Evolutionary conservation across 2,329 filamentous ascomycete species (phyloP).

Genomic region (Fusarium pseudograminearum): DNA sequence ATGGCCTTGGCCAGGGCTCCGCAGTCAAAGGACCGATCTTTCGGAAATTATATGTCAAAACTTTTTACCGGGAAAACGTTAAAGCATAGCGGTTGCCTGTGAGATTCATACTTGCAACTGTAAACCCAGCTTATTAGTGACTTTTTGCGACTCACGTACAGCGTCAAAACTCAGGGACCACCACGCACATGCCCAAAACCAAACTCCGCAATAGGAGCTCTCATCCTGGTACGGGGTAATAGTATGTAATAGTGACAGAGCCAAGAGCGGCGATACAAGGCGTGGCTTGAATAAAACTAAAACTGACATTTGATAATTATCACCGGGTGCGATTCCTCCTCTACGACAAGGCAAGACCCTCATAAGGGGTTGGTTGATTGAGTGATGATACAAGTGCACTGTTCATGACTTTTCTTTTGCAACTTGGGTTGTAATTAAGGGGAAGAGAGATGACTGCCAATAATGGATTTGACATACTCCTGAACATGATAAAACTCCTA

Average conservation of each 20-base stretch:
- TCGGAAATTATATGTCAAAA: conserved; percentile 13
- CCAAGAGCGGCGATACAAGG: conserved; percentile 1
- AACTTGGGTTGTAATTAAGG: conserved; percentile 3
- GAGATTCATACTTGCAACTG: conserved; percentile 1
- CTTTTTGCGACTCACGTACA: conserved; percentile 4
- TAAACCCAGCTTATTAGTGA: conserved; percentile 1
- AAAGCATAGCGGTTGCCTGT: conserved; percentile 6
- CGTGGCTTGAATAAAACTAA: conserved; percentile 1
- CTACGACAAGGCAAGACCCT: neutral
- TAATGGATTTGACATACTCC: neutral
- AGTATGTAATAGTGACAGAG: neutral
- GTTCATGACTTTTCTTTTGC: conserved; percentile 9
- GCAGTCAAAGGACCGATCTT: conserved; percentile 7
- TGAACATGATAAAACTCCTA: neutral
- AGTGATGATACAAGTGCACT: conserved; percentile 6
- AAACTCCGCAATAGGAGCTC: conserved; percentile 16
- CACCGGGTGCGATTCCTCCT: neutral
- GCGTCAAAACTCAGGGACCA: conserved; percentile 12
- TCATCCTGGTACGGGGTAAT: neutral
- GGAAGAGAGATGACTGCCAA: neutral
- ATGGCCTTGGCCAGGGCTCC: neutral
- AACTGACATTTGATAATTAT: conserved; percentile 8
- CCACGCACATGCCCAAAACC: conserved; percentile 9
- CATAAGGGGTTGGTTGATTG: conserved; percentile 3
- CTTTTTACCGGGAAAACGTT: conserved; percentile 8